Conservation (phyloP, 108 stramenopile species). For the Nitzschia inconspicua region DNA sequence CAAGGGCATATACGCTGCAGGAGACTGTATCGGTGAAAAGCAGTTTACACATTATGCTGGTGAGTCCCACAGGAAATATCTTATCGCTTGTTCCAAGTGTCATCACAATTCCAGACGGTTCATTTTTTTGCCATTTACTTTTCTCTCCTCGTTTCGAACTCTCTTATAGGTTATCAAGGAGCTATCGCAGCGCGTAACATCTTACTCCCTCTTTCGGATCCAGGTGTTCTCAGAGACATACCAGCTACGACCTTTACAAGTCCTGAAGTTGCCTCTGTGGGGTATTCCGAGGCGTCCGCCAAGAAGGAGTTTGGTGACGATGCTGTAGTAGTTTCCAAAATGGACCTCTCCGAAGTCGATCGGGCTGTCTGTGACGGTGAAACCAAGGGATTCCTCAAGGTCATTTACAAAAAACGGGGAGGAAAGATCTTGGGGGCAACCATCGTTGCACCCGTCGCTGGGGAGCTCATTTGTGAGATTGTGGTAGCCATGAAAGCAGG, state of each 20-base stretch:
- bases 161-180: conserved; percentile 70
- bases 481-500: conserved; percentile 37
- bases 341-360: conserved; percentile 42
- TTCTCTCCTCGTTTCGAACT: conserved; percentile 2
- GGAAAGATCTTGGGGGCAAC: conserved; percentile 55
- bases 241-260: conserved; percentile 82
- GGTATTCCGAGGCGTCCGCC: conserved; percentile 76
- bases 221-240: conserved; percentile 45
- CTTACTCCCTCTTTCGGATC: conserved; percentile 59
- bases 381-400: conserved; percentile 47
- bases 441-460: conserved; percentile 53
- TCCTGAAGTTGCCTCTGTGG: conserved; percentile 80
- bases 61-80: conserved; percentile 8
- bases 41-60: conserved; percentile 52
- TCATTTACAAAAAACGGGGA: conserved; percentile 35
- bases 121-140: not conserved
- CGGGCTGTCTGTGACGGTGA: conserved; percentile 47
- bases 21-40: conserved; percentile 77
- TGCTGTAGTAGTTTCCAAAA: conserved; percentile 47
- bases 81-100: not conserved
- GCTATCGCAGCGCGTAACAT: conserved; percentile 86
- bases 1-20: conserved; percentile 72
- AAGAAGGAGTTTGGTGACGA: conserved; percentile 51
- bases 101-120: not conserved
- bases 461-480: conserved; percentile 61